Percentiles rank a stretch among this genome's conserved stretches.
Evolutionary conservation across 192 early-diverging fungal species (phyloP).

Genomic region (Coemansia sp.): DNA sequence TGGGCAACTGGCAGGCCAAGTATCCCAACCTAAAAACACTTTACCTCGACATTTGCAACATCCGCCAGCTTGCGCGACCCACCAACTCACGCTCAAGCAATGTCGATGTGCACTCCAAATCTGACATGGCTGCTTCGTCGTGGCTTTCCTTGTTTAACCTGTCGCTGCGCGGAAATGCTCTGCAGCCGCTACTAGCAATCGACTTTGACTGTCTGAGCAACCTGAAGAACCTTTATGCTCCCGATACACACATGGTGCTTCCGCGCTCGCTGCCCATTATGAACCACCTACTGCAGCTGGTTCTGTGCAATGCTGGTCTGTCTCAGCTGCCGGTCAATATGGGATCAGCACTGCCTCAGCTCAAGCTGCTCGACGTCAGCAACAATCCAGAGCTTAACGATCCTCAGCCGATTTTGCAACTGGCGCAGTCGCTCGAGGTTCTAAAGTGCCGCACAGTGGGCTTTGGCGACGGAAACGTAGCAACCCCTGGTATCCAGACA

Average conservation of each 20-base stretch:
- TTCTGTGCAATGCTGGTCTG: conserved; percentile 41
- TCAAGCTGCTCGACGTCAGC: conserved; percentile 49
- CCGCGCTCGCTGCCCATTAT: conserved; percentile 38
- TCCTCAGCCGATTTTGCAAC: conserved; percentile 36
- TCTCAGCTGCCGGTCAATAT: conserved; percentile 35
- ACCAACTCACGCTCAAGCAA: neutral
- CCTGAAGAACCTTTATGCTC: conserved; percentile 52
- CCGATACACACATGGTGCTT: conserved; percentile 38
- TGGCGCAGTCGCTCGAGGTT: conserved; percentile 35
- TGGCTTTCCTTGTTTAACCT: conserved; percentile 50
- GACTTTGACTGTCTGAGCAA: conserved; percentile 36
- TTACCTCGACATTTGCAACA: conserved; percentile 49
- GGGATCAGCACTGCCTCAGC: conserved; percentile 39
- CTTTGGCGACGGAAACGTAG: conserved; percentile 17
- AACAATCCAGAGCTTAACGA: conserved; percentile 44
- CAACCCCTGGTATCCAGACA: conserved; percentile 13
- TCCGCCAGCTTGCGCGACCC: conserved; percentile 30
- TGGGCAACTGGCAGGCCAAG: conserved; percentile 32
- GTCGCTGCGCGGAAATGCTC: conserved; percentile 45
- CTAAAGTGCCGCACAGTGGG: conserved; percentile 45
- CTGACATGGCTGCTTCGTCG: neutral
- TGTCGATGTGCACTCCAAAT: neutral
- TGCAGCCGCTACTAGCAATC: conserved; percentile 31
- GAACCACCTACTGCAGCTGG: conserved; percentile 39
- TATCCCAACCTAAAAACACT: conserved; percentile 47